Base-by-base conservation (phyloP, 75 land plant genomes). In the Cryptomeria japonica region DNA sequence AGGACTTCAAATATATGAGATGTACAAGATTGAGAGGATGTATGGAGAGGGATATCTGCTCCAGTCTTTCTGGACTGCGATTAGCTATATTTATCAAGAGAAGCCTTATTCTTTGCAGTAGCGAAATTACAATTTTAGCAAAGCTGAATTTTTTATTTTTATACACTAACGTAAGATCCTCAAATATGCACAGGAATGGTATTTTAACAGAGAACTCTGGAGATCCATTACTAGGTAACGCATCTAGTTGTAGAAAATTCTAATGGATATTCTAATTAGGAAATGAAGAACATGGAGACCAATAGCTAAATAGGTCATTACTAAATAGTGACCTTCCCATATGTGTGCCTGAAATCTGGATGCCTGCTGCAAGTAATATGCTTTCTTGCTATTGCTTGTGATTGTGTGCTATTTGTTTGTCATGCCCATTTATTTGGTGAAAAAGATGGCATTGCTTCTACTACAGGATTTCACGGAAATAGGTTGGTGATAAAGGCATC, bases 1-100 rank as follows among this genome's bases (percentile, higher is more conserved):
- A 82, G 49, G n/a, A 44, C 46, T 82, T 82, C 84, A 28, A 9
- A 82, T 82, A 44, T 82, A 28, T 82, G 84, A 46, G 84, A n/a
- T 82, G 47, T 82, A 82, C 51, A 15, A n/a, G 47, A 10, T 42
- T 9, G 14, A 82, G 42, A 82, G 84, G 12, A 37, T 80, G 84
- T 82, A 82, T 46, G 41, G 84, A 46, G 84, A 82, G 46, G 47
- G 28, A 46, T 28, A 46, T 46, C 84, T 44, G 32, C 28, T 82
- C 47, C 28, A 46, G 47, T 44, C 47, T 14, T 79, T 79, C 34
- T 82, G 34, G 46, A 46, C 84, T 82, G 15, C 14, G 53, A 82
- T 82, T 80, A 42, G 49, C 44, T 80, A 42, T 80, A 80, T 80
- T 80, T 80, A 41, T 80, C 44, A 3, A 44, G 76, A 80, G 28